Conservation (phyloP, 2,329 filamentous ascomycete genomes). For the Lithohypha guttulata region DNA sequence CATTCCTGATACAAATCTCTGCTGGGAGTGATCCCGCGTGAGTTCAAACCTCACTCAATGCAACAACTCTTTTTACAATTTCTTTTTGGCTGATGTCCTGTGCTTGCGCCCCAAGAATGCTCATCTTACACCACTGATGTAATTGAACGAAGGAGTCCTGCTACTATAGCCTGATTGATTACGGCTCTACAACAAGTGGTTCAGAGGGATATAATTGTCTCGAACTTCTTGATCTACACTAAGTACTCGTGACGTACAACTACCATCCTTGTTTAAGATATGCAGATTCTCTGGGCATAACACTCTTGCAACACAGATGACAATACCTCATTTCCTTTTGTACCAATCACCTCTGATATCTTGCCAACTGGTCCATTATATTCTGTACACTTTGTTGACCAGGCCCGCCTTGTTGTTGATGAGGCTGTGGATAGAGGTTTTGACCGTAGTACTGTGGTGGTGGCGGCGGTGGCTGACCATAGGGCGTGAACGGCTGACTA, state of each 20-base stretch:
- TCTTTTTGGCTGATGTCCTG: neutral
- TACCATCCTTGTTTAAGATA: too few relatives aligned
- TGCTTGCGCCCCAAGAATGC: too few relatives aligned
- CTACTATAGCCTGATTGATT: too few relatives aligned
- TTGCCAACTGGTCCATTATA: slow-evolving; percentile 37
- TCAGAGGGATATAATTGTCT: too few relatives aligned
- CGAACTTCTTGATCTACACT: too few relatives aligned
- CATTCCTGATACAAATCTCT: neutral
- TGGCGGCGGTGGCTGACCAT: slow-evolving; percentile 19
- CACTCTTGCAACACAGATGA: too few relatives aligned
- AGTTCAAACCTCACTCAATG: slow-evolving; percentile 5
- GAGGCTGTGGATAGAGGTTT: slow-evolving; percentile 6
- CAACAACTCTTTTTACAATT: neutral
- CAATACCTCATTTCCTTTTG: neutral
- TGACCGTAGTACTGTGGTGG: slow-evolving; percentile 9
- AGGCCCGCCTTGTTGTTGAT: slow-evolving; percentile 15
- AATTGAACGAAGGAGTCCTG: too few relatives aligned
- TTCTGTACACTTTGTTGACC: slow-evolving; percentile 36
- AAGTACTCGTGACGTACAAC: too few relatives aligned
- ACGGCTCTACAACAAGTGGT: too few relatives aligned
- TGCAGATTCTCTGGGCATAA: too few relatives aligned
- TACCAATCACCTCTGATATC: slow-evolving; percentile 34
- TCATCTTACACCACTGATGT: too few relatives aligned
- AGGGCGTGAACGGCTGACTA: slow-evolving; percentile 23
- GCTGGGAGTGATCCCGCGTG: slow-evolving; percentile 3